Base-by-base conservation (phyloP, 805 yeast genomes). In the Grigorovia transvaalensis region DNA sequence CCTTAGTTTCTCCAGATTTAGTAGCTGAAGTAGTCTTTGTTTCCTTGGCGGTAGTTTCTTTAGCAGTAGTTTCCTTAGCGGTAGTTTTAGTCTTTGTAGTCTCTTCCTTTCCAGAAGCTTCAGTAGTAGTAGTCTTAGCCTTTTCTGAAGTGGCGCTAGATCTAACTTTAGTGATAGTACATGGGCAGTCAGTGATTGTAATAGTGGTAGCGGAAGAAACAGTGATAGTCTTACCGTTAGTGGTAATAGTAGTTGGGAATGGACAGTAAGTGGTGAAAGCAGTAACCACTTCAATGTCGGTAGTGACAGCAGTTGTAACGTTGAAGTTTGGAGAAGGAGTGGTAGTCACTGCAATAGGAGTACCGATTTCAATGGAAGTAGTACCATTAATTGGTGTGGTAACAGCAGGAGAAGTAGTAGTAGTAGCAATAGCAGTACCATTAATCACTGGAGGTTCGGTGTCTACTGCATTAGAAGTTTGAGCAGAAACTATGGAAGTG, bases 211-310 rank as follows among this genome's bases (percentile, higher is more conserved):
- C 81, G 62, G 69, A 82, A 56, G 90, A 80, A 66, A 84, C 88
- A 58, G 85, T 80, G 80, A 80, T 77, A 3, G 91, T 84, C 68
- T 68, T 67, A 75, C 76, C 76, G 78, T 81, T 82, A 70, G 81
- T 79, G 57, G 74, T 75, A 54, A 86, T 63, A 54, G 77, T 71
- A 61, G 95, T 87, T 50, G 95, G 71, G 57, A 65, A 73, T 69
- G 95, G 95, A 73, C 95, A 86, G 84, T 82, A 85, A 62, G 95
- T 85, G 72, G 85, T 80, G 78, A 74, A 77, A 64, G 74, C 83
- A 63, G 87, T 80, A 65, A 84, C 87, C 56, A 81, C 82, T 57
- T 57, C 63, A 43, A 58, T 59, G 35, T 54, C 60, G 47, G 65
- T 53, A 46, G 44, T 30, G 23, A 13, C 27, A 29, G 38, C 30